These are phyloP conservation scores for Neofusicoccum sp. DNA, from an alignment of 2,329 filamentous ascomycete genomes.

Conservation along the genomic window DNA sequence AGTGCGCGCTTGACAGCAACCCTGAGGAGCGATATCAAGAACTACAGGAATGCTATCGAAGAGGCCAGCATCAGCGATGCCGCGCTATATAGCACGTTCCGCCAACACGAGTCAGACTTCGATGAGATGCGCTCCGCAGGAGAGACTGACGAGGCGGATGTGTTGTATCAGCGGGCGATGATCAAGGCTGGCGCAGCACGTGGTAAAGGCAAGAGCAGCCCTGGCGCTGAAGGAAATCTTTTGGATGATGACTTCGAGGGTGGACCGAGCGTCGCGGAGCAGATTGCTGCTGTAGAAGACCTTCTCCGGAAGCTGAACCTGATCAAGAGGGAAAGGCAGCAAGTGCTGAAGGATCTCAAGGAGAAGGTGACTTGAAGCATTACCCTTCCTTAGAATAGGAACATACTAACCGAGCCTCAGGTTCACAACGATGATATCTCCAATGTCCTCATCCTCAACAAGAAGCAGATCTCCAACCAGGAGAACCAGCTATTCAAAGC, in stretches of 20 bases:
- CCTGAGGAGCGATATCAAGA: slow-evolving; percentile 79
- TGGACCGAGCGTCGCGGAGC: slow-evolving; percentile 76
- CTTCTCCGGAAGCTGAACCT: slow-evolving; percentile 86
- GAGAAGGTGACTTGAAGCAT: slow-evolving; percentile 68
- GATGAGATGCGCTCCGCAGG: slow-evolving; percentile 92
- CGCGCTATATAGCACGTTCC: slow-evolving; percentile 77
- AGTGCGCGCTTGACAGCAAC: slow-evolving; percentile 87
- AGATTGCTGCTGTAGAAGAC: slow-evolving; percentile 86
- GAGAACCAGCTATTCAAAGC: slow-evolving; percentile 91
- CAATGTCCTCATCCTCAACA: slow-evolving; percentile 94
- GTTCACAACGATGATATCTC: slow-evolving; percentile 96
- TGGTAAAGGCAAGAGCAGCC: slow-evolving; percentile 61
- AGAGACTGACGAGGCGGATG: slow-evolving; percentile 80
- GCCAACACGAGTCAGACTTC: slow-evolving; percentile 84
- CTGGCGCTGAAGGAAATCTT: slow-evolving; percentile 69
- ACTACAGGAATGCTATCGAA: slow-evolving; percentile 83
- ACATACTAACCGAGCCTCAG: slow-evolving; percentile 46
- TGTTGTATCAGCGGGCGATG: slow-evolving; percentile 83
- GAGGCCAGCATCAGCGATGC: slow-evolving; percentile 85
- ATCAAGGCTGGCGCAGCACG: slow-evolving; percentile 66
- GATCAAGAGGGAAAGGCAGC: slow-evolving; percentile 85
- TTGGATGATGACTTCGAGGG: slow-evolving; percentile 92
- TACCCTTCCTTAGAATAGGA: background rate
- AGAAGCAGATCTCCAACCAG: slow-evolving; percentile 90
- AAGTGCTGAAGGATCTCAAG: slow-evolving; percentile 94